phyloP scores from a whole-genome alignment of 768 basidiomycete genomes.

The Amanita pseudoporphyria region DNA sequence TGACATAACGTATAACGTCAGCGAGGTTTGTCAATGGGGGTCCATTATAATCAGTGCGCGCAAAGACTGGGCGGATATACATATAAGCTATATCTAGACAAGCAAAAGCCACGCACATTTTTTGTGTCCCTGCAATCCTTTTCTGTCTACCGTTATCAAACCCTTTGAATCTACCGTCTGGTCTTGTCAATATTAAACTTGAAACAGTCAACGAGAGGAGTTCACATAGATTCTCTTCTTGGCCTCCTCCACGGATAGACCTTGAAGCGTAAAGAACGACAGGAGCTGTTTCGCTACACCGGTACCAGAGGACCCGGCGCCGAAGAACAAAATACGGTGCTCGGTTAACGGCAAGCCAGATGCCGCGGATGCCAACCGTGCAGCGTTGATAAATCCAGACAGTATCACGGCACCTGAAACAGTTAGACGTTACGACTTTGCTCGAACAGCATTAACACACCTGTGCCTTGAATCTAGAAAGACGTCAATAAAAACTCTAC shows the following conservation, averaged over 20 bases:
- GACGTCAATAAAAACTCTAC: conserved; percentile 5
- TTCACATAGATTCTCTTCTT: conserved; percentile 56
- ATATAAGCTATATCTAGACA: conserved; percentile 26
- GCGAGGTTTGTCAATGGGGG: conserved; percentile 48
- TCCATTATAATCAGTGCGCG: conserved; percentile 60
- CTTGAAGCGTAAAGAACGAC: conserved; percentile 71
- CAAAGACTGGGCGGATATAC: conserved; percentile 41
- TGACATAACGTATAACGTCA: conserved; percentile 62
- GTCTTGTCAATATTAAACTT: not conserved
- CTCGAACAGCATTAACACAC: conserved; percentile 13
- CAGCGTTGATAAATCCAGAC: conserved; percentile 68
- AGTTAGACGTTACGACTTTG: conserved; percentile 9
- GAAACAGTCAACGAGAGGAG: not conserved
- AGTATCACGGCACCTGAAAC: conserved; percentile 56
- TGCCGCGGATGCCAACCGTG: conserved; percentile 45
- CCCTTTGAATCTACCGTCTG: conserved; percentile 74
- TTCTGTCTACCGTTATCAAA: conserved; percentile 59
- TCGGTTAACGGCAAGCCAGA: conserved; percentile 49
- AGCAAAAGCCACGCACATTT: conserved; percentile 32
- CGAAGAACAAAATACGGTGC: conserved; percentile 82
- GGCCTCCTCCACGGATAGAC: conserved; percentile 58
- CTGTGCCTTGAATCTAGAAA: conserved; percentile 57
- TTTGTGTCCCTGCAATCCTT: conserved; percentile 66
- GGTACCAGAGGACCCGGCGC: conserved; percentile 85
- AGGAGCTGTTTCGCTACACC: conserved; percentile 80